Evolutionary conservation across 1,284 basidiomycete genomes (phyloP), one percentile per base, ranked within the genome.

Genomic region (Moesziomyces sp.): DNA sequence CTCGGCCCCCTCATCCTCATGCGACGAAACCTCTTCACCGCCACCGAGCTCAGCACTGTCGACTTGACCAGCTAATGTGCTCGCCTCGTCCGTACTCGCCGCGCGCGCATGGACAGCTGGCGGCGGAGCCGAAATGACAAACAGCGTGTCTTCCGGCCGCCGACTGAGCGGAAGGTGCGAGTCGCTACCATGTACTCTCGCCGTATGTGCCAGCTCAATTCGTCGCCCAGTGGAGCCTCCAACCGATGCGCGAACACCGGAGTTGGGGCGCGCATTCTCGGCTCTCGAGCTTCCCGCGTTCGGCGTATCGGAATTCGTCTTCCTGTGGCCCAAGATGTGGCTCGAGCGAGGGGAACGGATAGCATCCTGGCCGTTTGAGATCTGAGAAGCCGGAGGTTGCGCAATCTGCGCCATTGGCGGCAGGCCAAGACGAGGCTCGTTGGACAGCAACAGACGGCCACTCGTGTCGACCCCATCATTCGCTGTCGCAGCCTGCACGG

Each of bases 111-210:
- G 34, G 0, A 48, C 18, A 0, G 60, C 50, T 3, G 71, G 57
- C 11, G 63, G 66, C 38, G 71, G 71, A 1, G 71, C 71, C 13
- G 71, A 74, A 21, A 74, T 58, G 46, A 69, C 58, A 26, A 53
- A 65, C 1, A 69, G 59, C n/a, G 61, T 74, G 14, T 74, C 71
- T 38, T 74, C 71, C 5, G 71, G 71, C 11, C 66, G 64, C 11
- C 65, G 55, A n/a, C 38, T 54, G 19, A 60, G 70, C 44, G 70
- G 62, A n/a, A 72, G 58, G n/a, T 58, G 47, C 11, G 59, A 66
- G 16, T 65, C 62, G 46, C 69, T 66, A 19, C 52, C 63, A 30
- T 66, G 63, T 7, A 51, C 55, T 16, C 58, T 55, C 24, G n/a
- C 48, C 6, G 28, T 18, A 6, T 52, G 56, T 14, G 52, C 67